Base-by-base conservation (phyloP, 2,329 filamentous ascomycete genomes). In the Alternaria viburni region DNA sequence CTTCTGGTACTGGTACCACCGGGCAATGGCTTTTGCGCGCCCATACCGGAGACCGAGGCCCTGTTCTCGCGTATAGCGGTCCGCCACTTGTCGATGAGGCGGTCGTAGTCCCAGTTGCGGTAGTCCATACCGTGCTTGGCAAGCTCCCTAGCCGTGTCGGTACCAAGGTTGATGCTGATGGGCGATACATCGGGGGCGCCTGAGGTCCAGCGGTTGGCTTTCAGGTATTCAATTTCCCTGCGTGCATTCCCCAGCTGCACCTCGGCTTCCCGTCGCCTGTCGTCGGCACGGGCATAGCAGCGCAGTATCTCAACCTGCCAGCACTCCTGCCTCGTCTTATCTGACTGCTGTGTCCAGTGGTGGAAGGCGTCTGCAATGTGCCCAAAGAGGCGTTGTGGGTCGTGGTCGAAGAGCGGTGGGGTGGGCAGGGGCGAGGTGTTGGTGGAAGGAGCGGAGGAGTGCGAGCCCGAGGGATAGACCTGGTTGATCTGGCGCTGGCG, bases 351-450 rank as follows among this genome's bases (percentile, higher is more conserved):
- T 55, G 87, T 87, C 94, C 94, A 98, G 45, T 92, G 90, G 7
- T 86, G 85, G 76, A 89, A 97, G 0, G 92, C 89, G 13, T 90
- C 88, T n/a, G 91, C 87, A 6, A 97, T 79, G 76, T 98, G 95
- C 61, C 91, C 86, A 44, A 87, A 84, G 30, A 94, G 87, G 69
- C 91, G 89, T 55, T 88, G 87, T 66, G 93, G 89, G 54, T 95
- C 67, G 85, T 87, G 45, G 84, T 91, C 64, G 82, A 77, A 75
- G 25, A 80, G 74, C 8, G 78, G 78, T 12, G 78, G 76, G 1
- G 77, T 79, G 8, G 79, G 75, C 17, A 80, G 70, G 21, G 79
- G 77, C 25, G 79, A 77, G 47, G 74, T 78, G 61, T 62, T 62
- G 13, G 71, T 69, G 4, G 74, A 74, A 32, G 75, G 67, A 11